Conservation (phyloP, 345 rosid species). For the Barbarea vulgaris region DNA sequence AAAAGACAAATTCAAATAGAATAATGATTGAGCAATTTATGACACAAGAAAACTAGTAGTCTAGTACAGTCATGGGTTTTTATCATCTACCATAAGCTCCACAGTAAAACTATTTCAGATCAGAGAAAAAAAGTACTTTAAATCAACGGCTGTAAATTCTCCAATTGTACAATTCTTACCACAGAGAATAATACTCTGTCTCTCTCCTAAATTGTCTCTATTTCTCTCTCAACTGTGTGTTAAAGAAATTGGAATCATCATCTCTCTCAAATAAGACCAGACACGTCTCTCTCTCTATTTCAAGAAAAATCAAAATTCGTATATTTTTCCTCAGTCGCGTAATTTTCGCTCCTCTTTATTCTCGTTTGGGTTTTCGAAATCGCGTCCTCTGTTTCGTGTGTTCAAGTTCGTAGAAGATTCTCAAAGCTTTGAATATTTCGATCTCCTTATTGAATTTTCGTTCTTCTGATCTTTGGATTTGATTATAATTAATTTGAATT, state of each 20-base stretch:
- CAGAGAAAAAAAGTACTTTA: not conserved
- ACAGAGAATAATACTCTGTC: not conserved
- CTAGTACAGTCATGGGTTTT: not conserved
- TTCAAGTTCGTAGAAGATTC: conserved; percentile 9
- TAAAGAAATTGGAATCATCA: conserved; percentile 7
- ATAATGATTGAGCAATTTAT: not conserved
- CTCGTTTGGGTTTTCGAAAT: conserved; percentile 3
- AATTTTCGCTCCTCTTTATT: not conserved
- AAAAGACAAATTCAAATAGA: not conserved
- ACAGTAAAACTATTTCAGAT: not conserved
- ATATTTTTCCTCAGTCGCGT: conserved; percentile 22
- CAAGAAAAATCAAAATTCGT: conserved; percentile 33
- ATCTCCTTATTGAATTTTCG: not conserved
- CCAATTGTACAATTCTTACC: not conserved
- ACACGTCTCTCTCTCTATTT: conserved; percentile 42
- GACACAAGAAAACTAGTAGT: not conserved
- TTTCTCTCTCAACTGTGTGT: conserved; percentile 16
- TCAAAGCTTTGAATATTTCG: not conserved
- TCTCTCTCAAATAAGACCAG: conserved; percentile 16
- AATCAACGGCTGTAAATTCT: not conserved
- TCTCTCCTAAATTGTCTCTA: not conserved
- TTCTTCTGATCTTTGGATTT: not conserved
- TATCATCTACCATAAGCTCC: not conserved
- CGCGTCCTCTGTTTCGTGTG: not conserved
- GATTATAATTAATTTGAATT: not conserved